A percentile compares a stretch with the other conserved stretches of the same genome.
Evolutionary conservation across 2,329 filamentous ascomycete species (phyloP).

Genomic region (Ceratocystis cacaofunesta): DNA sequence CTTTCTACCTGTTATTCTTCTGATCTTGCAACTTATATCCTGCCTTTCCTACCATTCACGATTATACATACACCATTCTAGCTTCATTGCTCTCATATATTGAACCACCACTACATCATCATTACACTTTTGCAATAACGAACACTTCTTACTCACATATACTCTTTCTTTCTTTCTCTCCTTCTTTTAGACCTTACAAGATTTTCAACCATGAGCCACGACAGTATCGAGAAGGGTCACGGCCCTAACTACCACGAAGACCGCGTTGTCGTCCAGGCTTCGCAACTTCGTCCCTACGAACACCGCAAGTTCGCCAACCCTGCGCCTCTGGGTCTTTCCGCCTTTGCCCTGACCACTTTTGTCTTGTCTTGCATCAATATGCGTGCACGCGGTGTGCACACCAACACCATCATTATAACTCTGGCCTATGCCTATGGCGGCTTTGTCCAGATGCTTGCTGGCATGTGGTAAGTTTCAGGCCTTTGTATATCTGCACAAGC

Average conservation of each 20-base stretch:
- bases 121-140: background rate
- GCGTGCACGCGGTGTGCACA: slow-evolving; percentile 41
- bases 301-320: slow-evolving; percentile 67
- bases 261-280: slow-evolving; percentile 41
- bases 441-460: slow-evolving; percentile 62
- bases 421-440: slow-evolving; percentile 64
- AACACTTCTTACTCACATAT: slow-evolving; percentile 11
- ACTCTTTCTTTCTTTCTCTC: background rate
- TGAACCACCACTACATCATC: background rate
- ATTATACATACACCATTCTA: background rate
- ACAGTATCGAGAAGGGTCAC: slow-evolving; percentile 16
- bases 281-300: slow-evolving; percentile 46
- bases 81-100: background rate
- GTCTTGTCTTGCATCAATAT: slow-evolving; percentile 63
- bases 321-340: slow-evolving; percentile 59
- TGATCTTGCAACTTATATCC: background rate
- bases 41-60: background rate
- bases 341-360: slow-evolving; percentile 73
- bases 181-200: slow-evolving; percentile 14
- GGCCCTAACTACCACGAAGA: slow-evolving; percentile 15
- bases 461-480: slow-evolving; percentile 57
- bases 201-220: slow-evolving; percentile 16
- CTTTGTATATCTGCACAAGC: background rate
- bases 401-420: slow-evolving; percentile 52
- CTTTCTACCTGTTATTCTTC: background rate